Base-by-base conservation (phyloP, 148 eudicot genomes). In the Heliosperma pusillum region DNA sequence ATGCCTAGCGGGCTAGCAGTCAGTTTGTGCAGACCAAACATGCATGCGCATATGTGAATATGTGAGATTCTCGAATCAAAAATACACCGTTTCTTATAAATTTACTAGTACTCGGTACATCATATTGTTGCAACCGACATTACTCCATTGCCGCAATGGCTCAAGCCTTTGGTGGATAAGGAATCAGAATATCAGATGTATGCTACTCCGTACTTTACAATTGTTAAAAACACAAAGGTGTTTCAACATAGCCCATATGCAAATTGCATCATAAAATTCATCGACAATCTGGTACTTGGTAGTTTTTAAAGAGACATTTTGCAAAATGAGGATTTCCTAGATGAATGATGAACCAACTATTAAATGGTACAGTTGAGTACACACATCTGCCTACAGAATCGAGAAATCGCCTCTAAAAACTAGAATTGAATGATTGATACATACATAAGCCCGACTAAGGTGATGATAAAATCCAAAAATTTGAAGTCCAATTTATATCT, bases 321-420 rank as follows among this genome's bases (percentile, higher is more conserved):
- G 21, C 44, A 25, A 30, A 56, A 67, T 29, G 42, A 53, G 17
- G 17, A 16, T 67, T 67, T 44, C 11, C 59, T 66, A 19, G 62
- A 66, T 67, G 42, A 53, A 47, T 66, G 63, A 53, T 26, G n/a
- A 75, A 21, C 13, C 11, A 75, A 21, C 13, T 7, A 59, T 36
- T 24, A 66, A 42, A 19, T 17, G 20, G 17, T 30, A 42, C 67
- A 61, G 57, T 33, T 16, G 56, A 27, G 36, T 15, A 73, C 15
- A 24, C n/a, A n/a, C 60, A 66, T 66, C 26, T 58, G 71, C 66
- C 40, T 52, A 55, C 25, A 52, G 60, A 79, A 79, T 22, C 24
- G 47, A 13, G 65, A 25, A 45, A 60, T 22, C 24, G 11, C 58
- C 71, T 64, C 4, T 10, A 65, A 27, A 5, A 55, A 7, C 25